Evolutionary conservation across 192 early-diverging fungal species (phyloP), one percentile per base, ranked within the genome.

Genomic region (Umbelopsis isabellina): DNA sequence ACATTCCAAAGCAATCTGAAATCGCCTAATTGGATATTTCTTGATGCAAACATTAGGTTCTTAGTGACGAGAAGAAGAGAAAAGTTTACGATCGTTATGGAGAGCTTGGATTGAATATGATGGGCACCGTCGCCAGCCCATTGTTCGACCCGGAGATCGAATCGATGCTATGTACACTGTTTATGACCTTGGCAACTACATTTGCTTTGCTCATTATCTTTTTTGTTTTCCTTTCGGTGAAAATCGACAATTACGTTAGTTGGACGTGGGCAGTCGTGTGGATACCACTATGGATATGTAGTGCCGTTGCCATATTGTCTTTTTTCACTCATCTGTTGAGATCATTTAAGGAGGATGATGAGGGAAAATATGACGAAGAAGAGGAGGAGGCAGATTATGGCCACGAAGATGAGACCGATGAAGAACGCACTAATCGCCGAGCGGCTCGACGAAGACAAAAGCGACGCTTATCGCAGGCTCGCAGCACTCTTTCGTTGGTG

Each of bases 81-180:
- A 72, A 89, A 30, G 88, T 99, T 20, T 99, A 96, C 79, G 95
- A 97, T 83, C 88, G 89, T 72, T 96, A 97, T 77, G 92, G 92
- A 52, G 89, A 90, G 68, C 83, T 90, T 68, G 92, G 92, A 33
- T 76, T 94, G 2, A 80, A 88, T 47, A 94, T 94, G 92, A 83
- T 90, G 55, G 89, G 86, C 66, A 85, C 89, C 0, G 75, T 91
- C 52, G 90, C 85, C 50, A 87, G 90, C 65, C 82, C 87, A 49
- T 72, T 90, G 46, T 79, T 93, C 30, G 86, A 89, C 72, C 87
- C 91, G 0, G 81, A 87, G 44, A 84, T 93, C 6, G 89, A 88
- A 68, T 82, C 81, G 49, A 75, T 87, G 67, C 78, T 91, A 21
- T 91, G 90, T 74, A 72, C 83, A 5, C 65, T 90, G 49, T 87